Evolutionary conservation across 2,329 filamentous ascomycete species (phyloP), one percentile per base, ranked within the genome.

Genomic region (Thyridium curvatum): DNA sequence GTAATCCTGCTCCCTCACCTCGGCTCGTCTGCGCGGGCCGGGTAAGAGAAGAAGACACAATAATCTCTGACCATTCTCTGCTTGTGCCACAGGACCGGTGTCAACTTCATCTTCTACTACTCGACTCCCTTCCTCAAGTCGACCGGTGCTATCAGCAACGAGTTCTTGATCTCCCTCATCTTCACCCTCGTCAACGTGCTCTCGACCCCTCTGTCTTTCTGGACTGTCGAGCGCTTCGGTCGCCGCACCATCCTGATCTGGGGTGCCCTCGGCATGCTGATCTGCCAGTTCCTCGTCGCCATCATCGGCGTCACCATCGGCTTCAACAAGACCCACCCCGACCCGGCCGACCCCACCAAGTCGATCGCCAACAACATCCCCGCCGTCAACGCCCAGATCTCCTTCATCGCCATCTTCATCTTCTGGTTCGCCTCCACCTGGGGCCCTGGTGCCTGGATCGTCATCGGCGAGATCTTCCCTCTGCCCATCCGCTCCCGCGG

Each of bases 21-120:
- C 6, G 10, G 31, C 31, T 32, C 15, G 31, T 14, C 12, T 14
- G n/a, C n/a, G 31, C 31, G n/a, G n/a, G n/a, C n/a, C n/a, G n/a
- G n/a, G n/a, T n/a, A n/a, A n/a, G n/a, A n/a, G n/a, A n/a, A n/a
- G n/a, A 9, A 13, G 31, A n/a, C 10, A 32, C 10, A 13, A 10
- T 32, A 9, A n/a, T 9, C 31, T 16, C 5, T 13, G n/a, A n/a
- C 13, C 31, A 3, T 15, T n/a, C 17, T 32, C 12, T 9, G 3
- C n/a, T 32, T 32, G 10, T 32, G 3, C 4, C 6, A 7, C 5
- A 51, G 77, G 78, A 90, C 86, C 18, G 86, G 88, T 71, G 84
- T 94, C 66, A 94, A 94, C 74, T 94, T 91, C 66, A 86, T 93
- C 72, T 93, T 90, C 71, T 86, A 87, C 69, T 87, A 82, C 69